Base-by-base conservation (phyloP, 1,284 basidiomycete genomes). In the Heimioporus retisporus region DNA sequence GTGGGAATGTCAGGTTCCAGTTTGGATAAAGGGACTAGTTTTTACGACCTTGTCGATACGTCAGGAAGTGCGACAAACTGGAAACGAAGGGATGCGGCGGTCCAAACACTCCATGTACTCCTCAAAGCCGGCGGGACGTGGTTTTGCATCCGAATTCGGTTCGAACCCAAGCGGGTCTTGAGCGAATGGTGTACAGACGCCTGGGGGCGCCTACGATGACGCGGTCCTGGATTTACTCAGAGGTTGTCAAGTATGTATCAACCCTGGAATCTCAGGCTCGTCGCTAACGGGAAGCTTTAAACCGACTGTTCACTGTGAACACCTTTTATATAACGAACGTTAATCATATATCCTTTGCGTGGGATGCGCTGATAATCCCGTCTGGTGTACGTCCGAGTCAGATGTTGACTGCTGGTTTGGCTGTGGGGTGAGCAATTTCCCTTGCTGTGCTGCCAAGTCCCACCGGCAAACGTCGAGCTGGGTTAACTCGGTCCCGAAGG, bases 251-350 rank as follows among this genome's bases (percentile, higher is more conserved):
- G 65, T 50, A 31, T 23, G 50, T 54, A n/a, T 14, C 28, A 58
- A 46, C 68, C 65, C 65, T 68, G 44, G 43, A 57, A 55, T 69
- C 63, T 59, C 67, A 69, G 67, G 70, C 69, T 56, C 65, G 69
- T 69, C 69, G 69, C 19, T 53, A 40, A 44, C 54, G 44, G 15
- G 28, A 23, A 65, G 15, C 7, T 54, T 59, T 43, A 40, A 46
- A 57, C 31, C 40, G 7, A 58, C 44, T 28, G 53, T 50, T 48
- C 53, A 18, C 19, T 54, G 53, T 19, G 18, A 44, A 15, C 6
- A 54, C 15, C 15, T 53, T 35, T 55, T 51, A 55, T 46, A 51
- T 55, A 42, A 4, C 8, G 35, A 23, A 28, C 0, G 13, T 18
- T 62, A 21, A 68, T 46, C 43, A 56, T 31, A 35, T n/a, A 16